These are phyloP conservation scores for Aspergillus tubingensis DNA, from an alignment of 2,329 filamentous ascomycete genomes.

Conservation along the genomic window DNA sequence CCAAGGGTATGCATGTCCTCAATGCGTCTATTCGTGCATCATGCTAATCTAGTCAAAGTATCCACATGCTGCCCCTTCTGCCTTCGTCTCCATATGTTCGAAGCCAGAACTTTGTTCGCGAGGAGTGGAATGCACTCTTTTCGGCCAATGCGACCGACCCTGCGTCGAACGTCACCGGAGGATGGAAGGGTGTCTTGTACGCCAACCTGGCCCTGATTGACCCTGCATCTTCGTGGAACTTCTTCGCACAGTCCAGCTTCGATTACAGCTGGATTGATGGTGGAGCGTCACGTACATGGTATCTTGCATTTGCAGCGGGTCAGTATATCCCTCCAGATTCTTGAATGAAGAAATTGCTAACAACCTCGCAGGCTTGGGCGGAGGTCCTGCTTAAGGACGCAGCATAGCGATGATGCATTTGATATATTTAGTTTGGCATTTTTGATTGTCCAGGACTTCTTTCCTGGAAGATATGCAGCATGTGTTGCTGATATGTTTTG, in stretches of 20 bases:
- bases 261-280: conserved; percentile 69
- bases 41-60: conserved; percentile 55
- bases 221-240: conserved; percentile 68
- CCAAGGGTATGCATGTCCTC: conserved; percentile 49
- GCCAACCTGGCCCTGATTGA: conserved; percentile 80
- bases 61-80: conserved; percentile 79
- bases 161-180: conserved; percentile 60
- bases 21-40: not conserved
- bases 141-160: conserved; percentile 63
- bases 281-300: conserved; percentile 83
- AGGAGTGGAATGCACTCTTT: conserved; percentile 86
- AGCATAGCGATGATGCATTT: not conserved
- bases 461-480: not conserved
- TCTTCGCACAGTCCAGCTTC: conserved; percentile 70
- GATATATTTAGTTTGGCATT: not conserved
- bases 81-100: conserved; percentile 70
- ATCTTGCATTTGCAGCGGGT: conserved; percentile 76
- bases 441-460: not conserved
- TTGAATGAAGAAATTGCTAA: not conserved
- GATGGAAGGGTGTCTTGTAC: conserved; percentile 84
- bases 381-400: conserved; percentile 5
- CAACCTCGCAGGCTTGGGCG: conserved; percentile 11
- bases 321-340: conserved; percentile 21
- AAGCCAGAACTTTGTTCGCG: conserved; percentile 66
- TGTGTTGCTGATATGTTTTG: not conserved